phyloP scores from a whole-genome alignment of 169 alveolate species.

The Babesia gibsoni region DNA sequence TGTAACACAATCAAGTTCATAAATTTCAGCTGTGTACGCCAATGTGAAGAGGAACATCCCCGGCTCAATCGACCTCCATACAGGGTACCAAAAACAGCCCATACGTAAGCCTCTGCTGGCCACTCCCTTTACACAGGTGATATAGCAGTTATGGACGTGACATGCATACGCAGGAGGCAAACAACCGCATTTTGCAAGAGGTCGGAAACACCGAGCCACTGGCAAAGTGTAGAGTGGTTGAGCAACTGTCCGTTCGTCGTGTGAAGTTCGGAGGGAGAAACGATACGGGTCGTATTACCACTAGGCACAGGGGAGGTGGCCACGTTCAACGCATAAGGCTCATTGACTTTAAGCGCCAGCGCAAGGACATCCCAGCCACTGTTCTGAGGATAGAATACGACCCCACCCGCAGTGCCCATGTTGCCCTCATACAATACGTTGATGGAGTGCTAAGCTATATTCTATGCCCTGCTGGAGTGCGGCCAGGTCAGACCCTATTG shows the following conservation, averaged over 20 bases:
- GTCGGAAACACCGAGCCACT: constrained; percentile 23
- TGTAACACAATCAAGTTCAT: background rate
- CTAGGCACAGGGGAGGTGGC: constrained; percentile 87
- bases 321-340: constrained; percentile 82
- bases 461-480: constrained; percentile 78
- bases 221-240: constrained; percentile 75
- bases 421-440: constrained; percentile 83
- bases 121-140: constrained; percentile 66
- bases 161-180: constrained; percentile 41
- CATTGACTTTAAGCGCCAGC: constrained; percentile 84
- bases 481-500: constrained; percentile 84
- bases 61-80: constrained; percentile 75
- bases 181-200: constrained; percentile 13
- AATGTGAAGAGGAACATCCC: constrained; percentile 75
- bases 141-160: constrained; percentile 20
- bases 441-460: constrained; percentile 88
- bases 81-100: constrained; percentile 70
- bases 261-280: constrained; percentile 83
- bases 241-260: constrained; percentile 72
- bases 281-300: constrained; percentile 72
- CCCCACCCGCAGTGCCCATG: constrained; percentile 82
- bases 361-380: constrained; percentile 84
- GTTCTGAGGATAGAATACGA: constrained; percentile 83
- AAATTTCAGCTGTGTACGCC: constrained; percentile 48
- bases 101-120: constrained; percentile 57